phyloP scores from a whole-genome alignment of 2,329 filamentous ascomycete genomes.

The Nemania sp. region DNA sequence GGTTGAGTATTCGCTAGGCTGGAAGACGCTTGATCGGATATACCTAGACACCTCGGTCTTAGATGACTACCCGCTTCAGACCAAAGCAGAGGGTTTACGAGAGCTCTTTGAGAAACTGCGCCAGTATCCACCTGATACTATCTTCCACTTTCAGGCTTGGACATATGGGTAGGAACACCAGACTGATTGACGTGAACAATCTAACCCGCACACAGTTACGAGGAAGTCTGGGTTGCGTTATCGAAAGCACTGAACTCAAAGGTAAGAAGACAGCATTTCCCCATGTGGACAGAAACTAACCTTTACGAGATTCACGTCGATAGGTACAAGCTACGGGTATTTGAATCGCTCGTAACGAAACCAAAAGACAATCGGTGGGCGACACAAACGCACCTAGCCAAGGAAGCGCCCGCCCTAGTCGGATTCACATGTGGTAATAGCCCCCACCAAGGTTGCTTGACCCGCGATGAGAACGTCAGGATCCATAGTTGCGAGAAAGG shows the following conservation, averaged over 20 bases:
- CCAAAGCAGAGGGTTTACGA: conserved; percentile 78
- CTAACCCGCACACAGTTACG: conserved; percentile 66
- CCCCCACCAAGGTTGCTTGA: conserved; percentile 77
- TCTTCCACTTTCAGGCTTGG: conserved; percentile 90
- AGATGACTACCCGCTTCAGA: conserved; percentile 61
- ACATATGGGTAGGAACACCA: conserved; percentile 73
- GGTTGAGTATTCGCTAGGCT: conserved; percentile 76
- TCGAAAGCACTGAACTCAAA: conserved; percentile 75
- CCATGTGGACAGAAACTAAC: conserved; percentile 19
- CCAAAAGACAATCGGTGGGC: conserved; percentile 56
- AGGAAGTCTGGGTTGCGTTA: conserved; percentile 89
- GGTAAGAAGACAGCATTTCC: conserved; percentile 54
- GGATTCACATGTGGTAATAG: conserved; percentile 82
- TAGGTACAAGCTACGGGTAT: conserved; percentile 80
- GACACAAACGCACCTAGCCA: conserved; percentile 58
- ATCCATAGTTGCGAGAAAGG: conserved; percentile 90
- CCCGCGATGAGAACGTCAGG: conserved; percentile 68
- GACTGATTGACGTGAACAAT: not conserved
- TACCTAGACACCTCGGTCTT: conserved; percentile 90
- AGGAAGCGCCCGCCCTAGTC: conserved; percentile 75
- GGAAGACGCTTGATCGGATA: conserved; percentile 79
- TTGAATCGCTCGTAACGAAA: conserved; percentile 69
- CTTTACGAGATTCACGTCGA: conserved; percentile 78
- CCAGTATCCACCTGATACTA: conserved; percentile 76
- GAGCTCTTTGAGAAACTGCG: conserved; percentile 78